Evolutionary conservation across 2,329 filamentous ascomycete species (phyloP).

Genomic region (Aspergillus hortae): DNA sequence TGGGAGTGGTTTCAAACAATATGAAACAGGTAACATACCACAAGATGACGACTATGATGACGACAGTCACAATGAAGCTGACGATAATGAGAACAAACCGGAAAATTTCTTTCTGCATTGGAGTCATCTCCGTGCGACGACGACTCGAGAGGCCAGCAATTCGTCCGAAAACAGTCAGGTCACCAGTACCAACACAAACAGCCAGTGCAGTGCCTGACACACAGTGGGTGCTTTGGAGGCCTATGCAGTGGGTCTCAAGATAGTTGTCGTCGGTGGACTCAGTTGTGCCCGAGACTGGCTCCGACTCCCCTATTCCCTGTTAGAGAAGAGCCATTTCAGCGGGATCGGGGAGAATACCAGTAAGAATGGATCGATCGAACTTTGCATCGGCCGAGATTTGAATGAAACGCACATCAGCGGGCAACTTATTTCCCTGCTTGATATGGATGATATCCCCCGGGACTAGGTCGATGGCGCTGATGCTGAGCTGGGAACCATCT

Average conservation of each 20-base stretch:
- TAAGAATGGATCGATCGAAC: conserved; percentile 71
- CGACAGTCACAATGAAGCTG: conserved; percentile 54
- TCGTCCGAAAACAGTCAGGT: conserved; percentile 70
- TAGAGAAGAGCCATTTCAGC: no score
- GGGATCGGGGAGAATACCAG: conserved; percentile 41
- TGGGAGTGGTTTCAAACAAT: background rate
- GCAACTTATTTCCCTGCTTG: conserved; percentile 69
- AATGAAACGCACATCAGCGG: conserved; percentile 69
- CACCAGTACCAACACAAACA: conserved; percentile 68
- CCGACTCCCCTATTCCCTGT: conserved; percentile 61
- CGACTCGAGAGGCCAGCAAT: conserved; percentile 70
- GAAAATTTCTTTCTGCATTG: conserved; percentile 68
- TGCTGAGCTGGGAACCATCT: conserved; percentile 50
- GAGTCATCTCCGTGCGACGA: conserved; percentile 64
- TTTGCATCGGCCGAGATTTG: conserved; percentile 66
- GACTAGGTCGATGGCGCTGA: conserved; percentile 60
- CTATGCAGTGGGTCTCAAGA: conserved; percentile 72
- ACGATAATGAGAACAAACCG: conserved; percentile 73
- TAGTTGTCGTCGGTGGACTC: conserved; percentile 70
- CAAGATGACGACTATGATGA: conserved; percentile 58
- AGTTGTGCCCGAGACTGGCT: conserved; percentile 60
- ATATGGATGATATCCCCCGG: conserved; percentile 68
- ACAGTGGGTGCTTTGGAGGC: conserved; percentile 76
- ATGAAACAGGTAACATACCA: conserved; percentile 46
- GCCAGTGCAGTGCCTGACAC: conserved; percentile 65